phyloP scores from a whole-genome alignment of 2,329 filamentous ascomycete genomes.

The Cercospora janseana region DNA sequence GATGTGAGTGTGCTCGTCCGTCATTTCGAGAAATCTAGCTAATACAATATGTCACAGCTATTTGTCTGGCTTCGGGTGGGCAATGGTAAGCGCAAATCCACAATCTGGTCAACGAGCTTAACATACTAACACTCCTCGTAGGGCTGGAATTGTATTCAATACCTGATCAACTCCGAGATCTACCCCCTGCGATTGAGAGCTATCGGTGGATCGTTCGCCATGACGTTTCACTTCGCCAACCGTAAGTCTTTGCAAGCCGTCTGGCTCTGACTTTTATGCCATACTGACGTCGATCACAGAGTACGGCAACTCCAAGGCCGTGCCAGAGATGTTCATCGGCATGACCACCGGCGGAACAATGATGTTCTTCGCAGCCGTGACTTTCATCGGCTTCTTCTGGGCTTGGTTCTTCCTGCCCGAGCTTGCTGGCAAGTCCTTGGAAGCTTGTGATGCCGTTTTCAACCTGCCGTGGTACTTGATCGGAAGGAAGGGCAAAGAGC shows the following conservation, averaged over 20 bases:
- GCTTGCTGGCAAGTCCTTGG: constrained; percentile 53
- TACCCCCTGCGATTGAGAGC: constrained; percentile 73
- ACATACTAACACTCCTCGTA: constrained; percentile 29
- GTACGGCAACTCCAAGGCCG: constrained; percentile 72
- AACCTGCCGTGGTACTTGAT: constrained; percentile 75
- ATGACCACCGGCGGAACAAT: constrained; percentile 66
- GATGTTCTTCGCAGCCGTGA: constrained; percentile 71
- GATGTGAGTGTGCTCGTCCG: constrained; percentile 37
- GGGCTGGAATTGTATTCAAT: constrained; percentile 53
- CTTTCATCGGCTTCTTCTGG: constrained; percentile 61
- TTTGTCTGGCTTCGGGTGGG: constrained; percentile 67
- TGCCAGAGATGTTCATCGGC: constrained; percentile 68
- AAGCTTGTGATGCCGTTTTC: constrained; percentile 53
- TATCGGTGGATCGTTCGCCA: constrained; percentile 67
- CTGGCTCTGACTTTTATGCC: neutral
- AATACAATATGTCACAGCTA: constrained; percentile 2
- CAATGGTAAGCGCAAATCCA: constrained; percentile 45
- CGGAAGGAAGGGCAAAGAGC: constrained; percentile 47
- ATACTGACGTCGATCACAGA: neutral
- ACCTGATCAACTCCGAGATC: constrained; percentile 73
- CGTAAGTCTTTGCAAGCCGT: constrained; percentile 42
- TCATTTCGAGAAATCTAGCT: neutral
- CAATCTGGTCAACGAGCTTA: neutral
- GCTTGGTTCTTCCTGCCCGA: constrained; percentile 60
- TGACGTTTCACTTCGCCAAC: constrained; percentile 71